phyloP scores from a whole-genome alignment of 352 stramenopile genomes.

The Globisporangium nunn region DNA sequence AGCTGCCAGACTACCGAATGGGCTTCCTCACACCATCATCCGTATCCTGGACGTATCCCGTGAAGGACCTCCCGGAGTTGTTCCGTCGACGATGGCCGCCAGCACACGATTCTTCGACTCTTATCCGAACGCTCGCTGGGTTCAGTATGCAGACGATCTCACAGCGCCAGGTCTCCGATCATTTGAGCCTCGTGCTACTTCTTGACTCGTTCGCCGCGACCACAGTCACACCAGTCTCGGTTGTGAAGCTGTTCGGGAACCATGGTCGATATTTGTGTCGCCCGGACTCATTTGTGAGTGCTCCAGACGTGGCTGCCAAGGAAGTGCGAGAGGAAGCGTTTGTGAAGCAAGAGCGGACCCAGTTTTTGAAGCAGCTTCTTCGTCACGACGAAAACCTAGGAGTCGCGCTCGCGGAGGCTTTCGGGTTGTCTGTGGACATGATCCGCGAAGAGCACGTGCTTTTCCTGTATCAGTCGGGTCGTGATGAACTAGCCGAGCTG shows the following conservation, averaged over 20 bases:
- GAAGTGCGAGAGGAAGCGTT: conserved; percentile 15
- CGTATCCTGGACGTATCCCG: conserved; percentile 35
- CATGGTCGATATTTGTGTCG: conserved; percentile 47
- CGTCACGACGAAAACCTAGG: conserved; percentile 55
- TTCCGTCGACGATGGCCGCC: conserved; percentile 59
- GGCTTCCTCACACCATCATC: conserved; percentile 27
- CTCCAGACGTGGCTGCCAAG: background rate
- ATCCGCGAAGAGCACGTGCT: conserved; percentile 77
- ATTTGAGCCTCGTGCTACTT: conserved; percentile 71
- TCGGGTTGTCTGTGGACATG: conserved; percentile 57
- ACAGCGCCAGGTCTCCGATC: conserved; percentile 34
- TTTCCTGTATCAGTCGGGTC: conserved; percentile 72
- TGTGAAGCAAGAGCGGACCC: conserved; percentile 40
- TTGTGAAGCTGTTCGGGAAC: conserved; percentile 53
- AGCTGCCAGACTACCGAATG: conserved; percentile 27
- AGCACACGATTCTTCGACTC: conserved; percentile 29
- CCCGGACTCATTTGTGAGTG: conserved; percentile 42
- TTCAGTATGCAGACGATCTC: conserved; percentile 40
- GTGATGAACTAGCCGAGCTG: conserved; percentile 60
- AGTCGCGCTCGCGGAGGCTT: conserved; percentile 64
- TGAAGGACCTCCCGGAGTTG: conserved; percentile 35
- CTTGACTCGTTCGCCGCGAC: conserved; percentile 77
- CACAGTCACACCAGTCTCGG: conserved; percentile 57
- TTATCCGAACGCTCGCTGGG: conserved; percentile 36
- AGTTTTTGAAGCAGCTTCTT: conserved; percentile 68